Conservation (phyloP, 371 early-diverging fungal genomes). For the Blakeslea trispora region DNA sequence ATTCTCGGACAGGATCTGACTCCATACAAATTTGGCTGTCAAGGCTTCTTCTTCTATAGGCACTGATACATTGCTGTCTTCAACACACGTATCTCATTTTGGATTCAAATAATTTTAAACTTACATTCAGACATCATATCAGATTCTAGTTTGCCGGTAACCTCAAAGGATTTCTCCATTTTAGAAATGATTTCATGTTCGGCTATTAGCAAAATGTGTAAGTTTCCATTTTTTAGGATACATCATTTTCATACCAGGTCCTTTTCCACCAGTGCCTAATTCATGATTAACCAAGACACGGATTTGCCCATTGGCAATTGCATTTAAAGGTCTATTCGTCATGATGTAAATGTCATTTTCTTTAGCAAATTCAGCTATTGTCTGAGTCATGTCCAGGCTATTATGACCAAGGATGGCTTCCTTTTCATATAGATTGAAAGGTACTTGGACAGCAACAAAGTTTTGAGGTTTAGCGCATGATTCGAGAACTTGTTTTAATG, state of each 20-base stretch:
- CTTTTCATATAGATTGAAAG: conserved; percentile 79
- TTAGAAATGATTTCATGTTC: conserved; percentile 56
- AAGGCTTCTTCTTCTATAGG: conserved; percentile 57
- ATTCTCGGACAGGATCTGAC: conserved; percentile 71
- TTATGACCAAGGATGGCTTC: conserved; percentile 43
- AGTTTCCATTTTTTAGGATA: background rate
- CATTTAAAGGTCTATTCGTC: conserved; percentile 75
- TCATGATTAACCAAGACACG: conserved; percentile 57
- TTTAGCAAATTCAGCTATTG: conserved; percentile 60
- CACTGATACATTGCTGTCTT: conserved; percentile 18
- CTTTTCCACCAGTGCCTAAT: conserved; percentile 34
- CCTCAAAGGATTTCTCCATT: conserved; percentile 53
- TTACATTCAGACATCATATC: conserved; percentile 64
- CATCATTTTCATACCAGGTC: conserved; percentile 18
- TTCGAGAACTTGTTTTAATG: conserved; percentile 37
- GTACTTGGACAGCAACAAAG: conserved; percentile 68
- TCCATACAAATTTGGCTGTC: conserved; percentile 70
- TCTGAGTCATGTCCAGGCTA: conserved; percentile 23
- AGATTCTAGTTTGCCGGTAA: conserved; percentile 60
- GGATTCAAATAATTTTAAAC: background rate
- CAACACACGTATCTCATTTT: background rate
- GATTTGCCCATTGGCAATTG: conserved; percentile 69
- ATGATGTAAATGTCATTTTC: conserved; percentile 62
- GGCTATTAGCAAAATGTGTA: conserved; percentile 22
- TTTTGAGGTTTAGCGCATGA: conserved; percentile 47